A percentile compares a stretch with the other conserved stretches of the same genome.
Conservation (phyloP, 106 monocot species). For the Allium sativum region DNA sequence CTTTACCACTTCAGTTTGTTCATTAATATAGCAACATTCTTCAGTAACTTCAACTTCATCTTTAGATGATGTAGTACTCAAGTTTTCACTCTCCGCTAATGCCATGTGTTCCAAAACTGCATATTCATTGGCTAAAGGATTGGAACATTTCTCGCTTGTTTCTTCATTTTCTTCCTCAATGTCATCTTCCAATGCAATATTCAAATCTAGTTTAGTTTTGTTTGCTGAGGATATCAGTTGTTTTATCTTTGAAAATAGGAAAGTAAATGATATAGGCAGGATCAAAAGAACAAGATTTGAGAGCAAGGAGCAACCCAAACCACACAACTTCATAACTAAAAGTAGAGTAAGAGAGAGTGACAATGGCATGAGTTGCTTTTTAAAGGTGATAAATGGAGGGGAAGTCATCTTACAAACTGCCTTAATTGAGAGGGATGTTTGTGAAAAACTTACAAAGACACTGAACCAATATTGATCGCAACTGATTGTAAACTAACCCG, state of each 20-base stretch:
- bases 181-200: background rate
- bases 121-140: no score
- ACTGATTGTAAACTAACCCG: background rate
- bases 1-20: background rate
- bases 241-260: slow-evolving; percentile 26
- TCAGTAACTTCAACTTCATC: no score
- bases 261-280: slow-evolving; percentile 17
- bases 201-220: background rate
- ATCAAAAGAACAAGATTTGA: slow-evolving; percentile 26
- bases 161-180: background rate
- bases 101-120: background rate
- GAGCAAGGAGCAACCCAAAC: slow-evolving; percentile 2
- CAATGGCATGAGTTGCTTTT: slow-evolving; percentile 12
- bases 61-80: background rate
- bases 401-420: background rate
- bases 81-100: background rate
- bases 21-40: no score
- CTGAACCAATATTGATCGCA: background rate
- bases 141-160: no score
- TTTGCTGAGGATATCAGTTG: background rate
- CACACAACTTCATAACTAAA: slow-evolving; percentile 9
- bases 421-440: background rate
- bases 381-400: slow-evolving; percentile 11
- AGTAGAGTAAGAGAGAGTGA: slow-evolving; percentile 15
- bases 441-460: background rate